Base-by-base conservation (phyloP, 2,329 filamentous ascomycete genomes). In the Colletotrichum tanaceti region DNA sequence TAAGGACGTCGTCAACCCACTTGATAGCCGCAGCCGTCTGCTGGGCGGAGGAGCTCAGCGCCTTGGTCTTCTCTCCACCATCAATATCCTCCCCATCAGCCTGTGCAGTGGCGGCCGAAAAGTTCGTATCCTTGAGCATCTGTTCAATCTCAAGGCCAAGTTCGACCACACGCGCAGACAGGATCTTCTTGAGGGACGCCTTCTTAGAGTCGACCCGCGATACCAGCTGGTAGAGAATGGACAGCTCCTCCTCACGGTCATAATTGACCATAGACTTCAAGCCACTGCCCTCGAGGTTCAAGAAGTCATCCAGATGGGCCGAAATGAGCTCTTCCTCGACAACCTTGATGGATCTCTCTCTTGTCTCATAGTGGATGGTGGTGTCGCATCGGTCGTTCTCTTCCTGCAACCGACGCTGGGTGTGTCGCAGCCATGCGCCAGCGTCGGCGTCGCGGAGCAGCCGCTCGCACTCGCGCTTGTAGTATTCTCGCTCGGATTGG, bases 1-100 rank as follows among this genome's bases (percentile, higher is more conserved):
- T 80, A 55, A 99, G 82, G 2, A 98, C 92, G 74, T 97, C 94
- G 73, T 97, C 93, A 2, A 98, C 95, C 96, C 96, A 99, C 74
- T 92, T 93, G 73, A 98, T 91, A 0, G 96, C 96, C 1, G 94
- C 92, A 0, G 89, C 87, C 0, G 96, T 98, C 75, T 94, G 91
- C 77, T 93, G 91, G 35, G 93, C 94, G 9, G 90, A 68, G 3
- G 67, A 67, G 58, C 64, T 70, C 53, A 70, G 35, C 4, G 53
- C 55, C 63, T 89, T 87, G 24, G 79, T 73, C 62, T 84, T 85
- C 0, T 80, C 81, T 24, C 81, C 83, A 28, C 80, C 82, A 39
- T 86, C 86, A 2, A 79, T 85, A 9, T 86, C 85, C 14, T 86
- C 82, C 4, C 83, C 82, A 49, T 81, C 71, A 64, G 78, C 77